Base-by-base conservation (phyloP, 176 grass and related monocot genomes). In the Triticum aestivum region DNA sequence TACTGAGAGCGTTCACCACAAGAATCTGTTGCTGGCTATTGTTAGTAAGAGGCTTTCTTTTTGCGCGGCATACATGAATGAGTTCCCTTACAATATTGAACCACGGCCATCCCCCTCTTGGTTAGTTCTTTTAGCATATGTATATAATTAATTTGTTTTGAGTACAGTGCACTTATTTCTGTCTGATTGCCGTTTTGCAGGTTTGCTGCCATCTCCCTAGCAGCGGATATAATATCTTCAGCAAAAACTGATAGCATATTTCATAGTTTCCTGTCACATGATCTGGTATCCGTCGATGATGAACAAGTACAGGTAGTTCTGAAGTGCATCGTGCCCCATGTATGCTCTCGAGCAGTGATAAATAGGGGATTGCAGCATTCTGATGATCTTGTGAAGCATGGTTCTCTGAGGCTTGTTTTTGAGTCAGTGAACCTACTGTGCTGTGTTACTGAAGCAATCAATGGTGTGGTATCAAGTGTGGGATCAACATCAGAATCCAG, bases 361-460 rank as follows among this genome's bases (percentile, higher is more conserved):
- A 98, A 93, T 83, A 98, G 94, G 86, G 96, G 96, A 33, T 88
- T 98, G 63, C 88, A 94, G 77, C 96, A 98, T 90, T 88, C 91
- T 84, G 86, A 95, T 88, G 64, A 91, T 87, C 91, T 95, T 79
- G 96, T 98, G 42, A 95, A 93, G 83, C 91, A 98, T 67, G 91
- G 93, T 71, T 83, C 96, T 86, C 83, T 98, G 26, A 92, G 91
- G 71, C 73, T 93, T 78, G 84, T 95, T 82, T 85, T 84, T 42
- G 96, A 95, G 85, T 95, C 96, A 79, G 70, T 98, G 68, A 95
- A 89, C 21, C 89, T 91, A 23, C 33, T 98, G 12, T 79, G 80
- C 26, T 39, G 74, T 91, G 86, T 95, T 77, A 91, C 87, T 7
- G 72, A 81, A 56, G 79, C 77, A 65, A 89, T 93, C 76, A 90